Conservation (phyloP, 306 rosid genomes). For the Begonia masoniana region DNA sequence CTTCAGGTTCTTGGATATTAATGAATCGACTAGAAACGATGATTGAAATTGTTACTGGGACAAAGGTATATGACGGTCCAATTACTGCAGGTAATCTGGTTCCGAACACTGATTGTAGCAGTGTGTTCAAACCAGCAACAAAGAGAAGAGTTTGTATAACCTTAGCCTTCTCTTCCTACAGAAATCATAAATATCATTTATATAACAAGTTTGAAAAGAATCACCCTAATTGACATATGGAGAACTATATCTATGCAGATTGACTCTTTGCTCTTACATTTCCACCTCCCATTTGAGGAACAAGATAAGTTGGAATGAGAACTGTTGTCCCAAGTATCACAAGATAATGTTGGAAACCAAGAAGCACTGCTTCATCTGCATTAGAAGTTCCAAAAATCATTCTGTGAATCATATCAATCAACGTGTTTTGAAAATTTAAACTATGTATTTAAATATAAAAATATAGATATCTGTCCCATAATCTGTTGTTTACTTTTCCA, state of each 20-base stretch:
- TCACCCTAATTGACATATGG: no score
- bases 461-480: no score
- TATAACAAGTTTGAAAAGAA: not conserved
- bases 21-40: slow-evolving; percentile 85
- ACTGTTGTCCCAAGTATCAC: slow-evolving; percentile 97
- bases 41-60: slow-evolving; percentile 87
- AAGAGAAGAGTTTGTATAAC: slow-evolving; percentile 92
- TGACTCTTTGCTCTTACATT: slow-evolving; percentile 42
- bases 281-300: slow-evolving; percentile 99
- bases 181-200: slow-evolving; percentile 5
- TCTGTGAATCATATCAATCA: no score
- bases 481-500: no score
- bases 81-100: slow-evolving; percentile 91
- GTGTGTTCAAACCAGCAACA: slow-evolving; percentile 94
- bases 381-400: slow-evolving; percentile 1
- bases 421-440: no score
- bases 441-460: no score
- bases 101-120: slow-evolving; percentile 73
- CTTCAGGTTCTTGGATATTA: slow-evolving; percentile 44
- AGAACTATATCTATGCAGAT: not conserved
- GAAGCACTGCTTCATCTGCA: slow-evolving; percentile 98
- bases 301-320: slow-evolving; percentile 88
- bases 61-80: slow-evolving; percentile 91
- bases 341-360: slow-evolving; percentile 95
- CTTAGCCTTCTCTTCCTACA: slow-evolving; percentile 84